Conservation (phyloP, 73 alveolate species). For the Paramecium bursaria region DNA sequence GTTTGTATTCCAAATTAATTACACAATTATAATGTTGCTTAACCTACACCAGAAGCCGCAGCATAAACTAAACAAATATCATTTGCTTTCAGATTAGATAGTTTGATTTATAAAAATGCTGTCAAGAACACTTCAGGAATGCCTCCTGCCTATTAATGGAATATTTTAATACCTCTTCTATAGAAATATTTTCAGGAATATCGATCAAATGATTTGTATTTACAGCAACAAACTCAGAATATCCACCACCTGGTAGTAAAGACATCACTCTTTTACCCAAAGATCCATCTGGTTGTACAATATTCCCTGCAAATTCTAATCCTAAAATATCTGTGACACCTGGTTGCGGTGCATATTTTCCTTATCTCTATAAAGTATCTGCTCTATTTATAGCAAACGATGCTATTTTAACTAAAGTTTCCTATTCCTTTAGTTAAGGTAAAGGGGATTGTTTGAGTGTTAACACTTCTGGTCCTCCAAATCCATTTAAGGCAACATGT, state of each 20-base stretch:
- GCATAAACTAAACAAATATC: slow-evolving; percentile 79
- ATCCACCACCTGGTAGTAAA: slow-evolving; percentile 85
- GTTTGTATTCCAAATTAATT: slow-evolving; percentile 73
- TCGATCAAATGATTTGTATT: slow-evolving; percentile 69
- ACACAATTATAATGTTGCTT: slow-evolving; percentile 79
- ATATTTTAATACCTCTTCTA: slow-evolving; percentile 33
- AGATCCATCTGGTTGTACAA: slow-evolving; percentile 44
- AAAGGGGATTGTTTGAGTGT: background rate
- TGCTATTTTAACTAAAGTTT: slow-evolving; percentile 71
- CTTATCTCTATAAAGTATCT: slow-evolving; percentile 78
- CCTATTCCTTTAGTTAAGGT: slow-evolving; percentile 56
- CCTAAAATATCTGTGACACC: slow-evolving; percentile 82
- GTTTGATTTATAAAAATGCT: slow-evolving; percentile 73
- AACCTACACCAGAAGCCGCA: slow-evolving; percentile 86
- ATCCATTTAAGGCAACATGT: slow-evolving; percentile 16
- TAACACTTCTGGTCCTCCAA: slow-evolving; percentile 62
- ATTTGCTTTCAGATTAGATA: slow-evolving; percentile 68
- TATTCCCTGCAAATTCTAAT: slow-evolving; percentile 80
- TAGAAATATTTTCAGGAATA: slow-evolving; percentile 71
- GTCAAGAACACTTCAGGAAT: slow-evolving; percentile 83
- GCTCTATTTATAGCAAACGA: slow-evolving; percentile 90
- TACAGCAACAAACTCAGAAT: slow-evolving; percentile 76
- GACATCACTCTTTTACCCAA: slow-evolving; percentile 73
- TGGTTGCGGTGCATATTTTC: slow-evolving; percentile 83
- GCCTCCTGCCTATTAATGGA: slow-evolving; percentile 74